Conservation (phyloP, 2,329 filamentous ascomycete species). For the Epicoccum nigrum region DNA sequence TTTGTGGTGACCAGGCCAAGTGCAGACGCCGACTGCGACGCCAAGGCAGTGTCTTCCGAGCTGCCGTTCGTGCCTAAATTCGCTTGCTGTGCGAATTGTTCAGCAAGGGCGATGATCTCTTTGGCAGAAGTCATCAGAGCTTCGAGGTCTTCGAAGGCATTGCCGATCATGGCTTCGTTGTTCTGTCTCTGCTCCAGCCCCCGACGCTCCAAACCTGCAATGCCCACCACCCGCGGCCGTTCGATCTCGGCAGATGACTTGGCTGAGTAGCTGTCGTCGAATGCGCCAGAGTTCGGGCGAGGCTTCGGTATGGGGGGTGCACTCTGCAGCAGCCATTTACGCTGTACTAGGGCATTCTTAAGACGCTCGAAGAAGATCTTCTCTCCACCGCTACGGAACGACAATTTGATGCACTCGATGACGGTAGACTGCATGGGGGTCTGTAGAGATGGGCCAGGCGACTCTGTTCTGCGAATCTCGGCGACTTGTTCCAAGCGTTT, state of each 20-base stretch:
- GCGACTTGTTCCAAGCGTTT: slow-evolving; percentile 51
- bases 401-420: slow-evolving; percentile 83
- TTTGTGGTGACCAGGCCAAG: slow-evolving; percentile 92
- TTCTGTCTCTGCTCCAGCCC: slow-evolving; percentile 86
- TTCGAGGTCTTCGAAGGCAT: slow-evolving; percentile 93
- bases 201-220: slow-evolving; percentile 88
- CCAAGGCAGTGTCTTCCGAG: slow-evolving; percentile 73
- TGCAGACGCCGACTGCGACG: slow-evolving; percentile 82
- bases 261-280: slow-evolving; percentile 37
- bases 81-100: slow-evolving; percentile 77
- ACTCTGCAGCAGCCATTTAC: slow-evolving; percentile 92
- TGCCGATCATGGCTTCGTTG: slow-evolving; percentile 91
- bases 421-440: slow-evolving; percentile 61
- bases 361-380: slow-evolving; percentile 89
- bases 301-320: slow-evolving; percentile 84
- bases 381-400: slow-evolving; percentile 86
- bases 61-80: slow-evolving; percentile 61
- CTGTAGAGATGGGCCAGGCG: slow-evolving; percentile 73
- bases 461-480: slow-evolving; percentile 64
- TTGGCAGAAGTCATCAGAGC: slow-evolving; percentile 97
- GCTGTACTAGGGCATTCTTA: slow-evolving; percentile 84
- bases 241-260: slow-evolving; percentile 29
- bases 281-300: slow-evolving; percentile 45
- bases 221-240: slow-evolving; percentile 73
- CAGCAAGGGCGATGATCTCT: slow-evolving; percentile 90